Conservation (phyloP, 2,329 filamentous ascomycete genomes). For the Colletotrichum zoysiae region DNA sequence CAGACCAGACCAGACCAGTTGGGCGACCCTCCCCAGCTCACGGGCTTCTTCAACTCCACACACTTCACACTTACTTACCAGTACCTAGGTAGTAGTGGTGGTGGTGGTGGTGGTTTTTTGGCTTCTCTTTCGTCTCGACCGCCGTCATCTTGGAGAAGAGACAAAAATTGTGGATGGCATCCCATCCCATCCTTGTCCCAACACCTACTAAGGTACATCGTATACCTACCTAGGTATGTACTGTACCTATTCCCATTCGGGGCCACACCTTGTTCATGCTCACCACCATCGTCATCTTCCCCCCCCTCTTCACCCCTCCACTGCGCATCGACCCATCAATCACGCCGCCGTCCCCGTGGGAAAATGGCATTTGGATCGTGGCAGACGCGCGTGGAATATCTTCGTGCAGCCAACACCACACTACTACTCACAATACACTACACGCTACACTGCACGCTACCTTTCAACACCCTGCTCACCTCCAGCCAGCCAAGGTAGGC, state of each 20-base stretch:
- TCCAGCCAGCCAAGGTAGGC: background rate
- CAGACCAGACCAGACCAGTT: background rate
- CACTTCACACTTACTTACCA: background rate
- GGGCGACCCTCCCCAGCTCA: conserved; percentile 5
- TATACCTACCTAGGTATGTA: no score
- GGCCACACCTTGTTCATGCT: conserved; percentile 8
- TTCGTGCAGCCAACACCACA: conserved; percentile 4
- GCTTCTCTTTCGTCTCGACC: background rate
- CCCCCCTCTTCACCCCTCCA: background rate
- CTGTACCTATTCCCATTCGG: conserved; percentile 14
- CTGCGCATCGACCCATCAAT: background rate
- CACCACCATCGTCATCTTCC: conserved; percentile 13
- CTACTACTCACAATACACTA: background rate
- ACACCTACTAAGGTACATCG: no score
- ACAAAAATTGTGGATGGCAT: conserved; percentile 12
- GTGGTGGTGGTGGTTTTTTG: background rate
- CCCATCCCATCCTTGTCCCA: conserved; percentile 10
- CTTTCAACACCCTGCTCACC: conserved; percentile 8
- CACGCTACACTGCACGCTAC: no score
- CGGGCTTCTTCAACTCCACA: conserved; percentile 17
- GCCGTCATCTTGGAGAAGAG: background rate
- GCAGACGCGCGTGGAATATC: conserved; percentile 38
- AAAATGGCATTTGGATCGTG: conserved; percentile 15
- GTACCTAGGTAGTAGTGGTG: background rate
- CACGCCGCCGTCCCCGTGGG: conserved; percentile 23